Evolutionary conservation across 371 early-diverging fungal genomes (phyloP).

Genomic region (Circinella umbellata): DNA sequence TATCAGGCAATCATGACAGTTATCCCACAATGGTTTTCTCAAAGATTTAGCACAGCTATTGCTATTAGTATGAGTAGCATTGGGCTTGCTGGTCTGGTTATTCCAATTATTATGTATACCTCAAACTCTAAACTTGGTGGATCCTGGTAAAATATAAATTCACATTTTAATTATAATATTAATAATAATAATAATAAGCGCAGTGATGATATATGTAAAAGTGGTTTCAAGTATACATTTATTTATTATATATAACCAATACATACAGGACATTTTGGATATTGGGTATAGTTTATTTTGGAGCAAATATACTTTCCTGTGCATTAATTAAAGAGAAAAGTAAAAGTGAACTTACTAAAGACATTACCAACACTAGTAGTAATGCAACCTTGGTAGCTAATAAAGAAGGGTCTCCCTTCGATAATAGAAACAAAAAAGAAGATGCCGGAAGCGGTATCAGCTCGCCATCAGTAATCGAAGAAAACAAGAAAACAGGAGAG

Average conservation of each 20-base stretch:
- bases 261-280: constrained; percentile 55
- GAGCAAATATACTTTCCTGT: constrained; percentile 9
- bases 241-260: constrained; percentile 59
- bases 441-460: no score
- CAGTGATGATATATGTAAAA: no score
- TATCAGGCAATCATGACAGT: background rate
- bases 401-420: background rate
- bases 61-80: constrained; percentile 54
- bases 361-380: background rate
- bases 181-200: no score
- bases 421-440: background rate
- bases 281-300: constrained; percentile 13
- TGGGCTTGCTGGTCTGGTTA: background rate
- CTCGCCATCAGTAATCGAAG: no score
- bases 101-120: background rate
- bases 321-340: constrained; percentile 15
- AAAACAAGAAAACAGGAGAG: background rate
- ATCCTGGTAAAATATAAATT: background rate
- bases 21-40: constrained; percentile 72
- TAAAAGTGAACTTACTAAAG: no score
- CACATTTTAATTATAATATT: no score
- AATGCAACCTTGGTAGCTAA: no score
- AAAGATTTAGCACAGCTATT: constrained; percentile 63
- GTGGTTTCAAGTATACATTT: constrained; percentile 64
- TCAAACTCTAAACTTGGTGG: background rate